Evolutionary conservation across 768 basidiomycete species (phyloP).

Genomic region (Naganishia kalamii): DNA sequence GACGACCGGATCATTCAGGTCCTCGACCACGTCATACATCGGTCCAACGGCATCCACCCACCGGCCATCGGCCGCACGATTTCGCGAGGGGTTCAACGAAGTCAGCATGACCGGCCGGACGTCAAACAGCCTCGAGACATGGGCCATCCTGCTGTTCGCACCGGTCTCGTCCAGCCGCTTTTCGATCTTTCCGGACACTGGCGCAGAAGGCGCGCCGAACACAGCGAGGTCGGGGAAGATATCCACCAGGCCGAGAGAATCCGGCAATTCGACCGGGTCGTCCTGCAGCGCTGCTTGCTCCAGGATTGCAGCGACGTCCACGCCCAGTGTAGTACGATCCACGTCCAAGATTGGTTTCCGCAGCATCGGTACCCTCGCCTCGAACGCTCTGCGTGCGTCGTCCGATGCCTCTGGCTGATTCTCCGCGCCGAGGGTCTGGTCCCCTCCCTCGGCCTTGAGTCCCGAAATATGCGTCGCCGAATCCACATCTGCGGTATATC

Average conservation of each 20-base stretch:
- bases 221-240: conserved; percentile 74
- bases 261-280: conserved; percentile 8
- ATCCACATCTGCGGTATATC: background rate
- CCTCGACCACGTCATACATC: conserved; percentile 28
- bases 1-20: background rate
- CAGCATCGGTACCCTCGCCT: conserved; percentile 8
- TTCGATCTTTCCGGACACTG: conserved; percentile 56
- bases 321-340: conserved; percentile 27
- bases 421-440: background rate
- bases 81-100: conserved; percentile 71
- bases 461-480: background rate
- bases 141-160: conserved; percentile 62
- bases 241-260: conserved; percentile 1
- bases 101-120: conserved; percentile 76
- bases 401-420: background rate
- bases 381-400: conserved; percentile 15
- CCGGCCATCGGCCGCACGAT: conserved; percentile 57
- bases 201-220: conserved; percentile 50
- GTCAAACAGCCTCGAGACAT: conserved; percentile 70
- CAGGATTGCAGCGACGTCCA: conserved; percentile 21
- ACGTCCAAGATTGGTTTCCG: conserved; percentile 23
- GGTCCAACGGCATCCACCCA: conserved; percentile 57
- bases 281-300: conserved; percentile 20
- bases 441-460: background rate
- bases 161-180: conserved; percentile 63